Evolutionary conservation across 495 filamentous ascomycete species (phyloP), one percentile per base, ranked within the genome.

Genomic region (Physcia stellaris): DNA sequence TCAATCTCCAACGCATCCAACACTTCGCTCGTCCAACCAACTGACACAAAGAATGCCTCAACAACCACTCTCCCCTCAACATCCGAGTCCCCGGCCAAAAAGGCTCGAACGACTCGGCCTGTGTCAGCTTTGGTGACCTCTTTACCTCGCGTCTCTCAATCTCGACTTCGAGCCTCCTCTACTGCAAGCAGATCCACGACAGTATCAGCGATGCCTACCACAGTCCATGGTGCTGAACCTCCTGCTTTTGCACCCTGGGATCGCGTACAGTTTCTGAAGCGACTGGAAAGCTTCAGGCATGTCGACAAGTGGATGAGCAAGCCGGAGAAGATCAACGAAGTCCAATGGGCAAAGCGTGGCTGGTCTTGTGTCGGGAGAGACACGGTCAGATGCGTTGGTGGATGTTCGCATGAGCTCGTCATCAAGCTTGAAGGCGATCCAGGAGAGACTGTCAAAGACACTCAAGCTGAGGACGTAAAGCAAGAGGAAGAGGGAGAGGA

Each of bases 271-370:
- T 88, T 98, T 46, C 70, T 96, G 2, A 71, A 75, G 44, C 67
- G 90, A 16, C 62, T 98, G 31, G 79, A 79, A 45, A 90, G 87
- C 1, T 98, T 90, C 47, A 76, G 86, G 37, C 83, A 86, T 44
- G 76, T 95, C 30, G 86, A 85, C 41, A 73, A 81, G 51, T 98
- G 90, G 90, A 79, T 66, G 38, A 60, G 23, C 58, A 96, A 82
- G 61, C 84, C 90, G 3, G 66, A 81, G 9, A 59, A 63, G 24
- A 79, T 96, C 46, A 86, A 75, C 52, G 90, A 96, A 59, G 81
- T 95, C 4, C 77, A 83, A 57, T 98, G 92, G 92, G 86, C 88
- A 5, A 94, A 87, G 64, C 68, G 81, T 22, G 90, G 90, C 2
- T 98, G 90, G 90, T 68, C 75, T 2, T 95, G 88, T 53, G 71